Percentiles rank a stretch among this genome's conserved stretches.
Evolutionary conservation across 2,329 filamentous ascomycete genomes (phyloP).

Genomic region (Apiospora marii): DNA sequence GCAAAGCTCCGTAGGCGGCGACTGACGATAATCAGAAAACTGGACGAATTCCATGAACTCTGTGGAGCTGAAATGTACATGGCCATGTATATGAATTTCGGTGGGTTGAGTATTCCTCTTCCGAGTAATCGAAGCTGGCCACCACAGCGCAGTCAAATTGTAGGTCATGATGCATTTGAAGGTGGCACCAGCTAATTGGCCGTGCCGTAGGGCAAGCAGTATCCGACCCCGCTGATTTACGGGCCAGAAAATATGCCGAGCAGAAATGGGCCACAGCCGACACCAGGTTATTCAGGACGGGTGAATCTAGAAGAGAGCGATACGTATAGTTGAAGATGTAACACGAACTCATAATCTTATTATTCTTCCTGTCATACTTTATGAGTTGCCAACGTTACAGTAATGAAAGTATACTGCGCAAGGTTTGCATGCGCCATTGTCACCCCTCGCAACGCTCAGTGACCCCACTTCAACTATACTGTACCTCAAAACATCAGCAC

Average conservation of each 20-base stretch:
- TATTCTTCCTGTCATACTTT: not conserved
- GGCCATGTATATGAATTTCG: conserved; percentile 6
- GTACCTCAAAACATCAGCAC: not conserved
- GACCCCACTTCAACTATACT: not conserved
- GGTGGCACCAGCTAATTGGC: not conserved
- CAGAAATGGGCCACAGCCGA: too few relatives aligned
- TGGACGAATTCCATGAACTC: conserved; percentile 13
- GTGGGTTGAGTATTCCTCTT: conserved; percentile 10
- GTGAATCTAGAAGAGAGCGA: too few relatives aligned
- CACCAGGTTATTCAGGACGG: too few relatives aligned
- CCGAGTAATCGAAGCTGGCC: not conserved
- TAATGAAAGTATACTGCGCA: not conserved
- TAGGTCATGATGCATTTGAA: not conserved
- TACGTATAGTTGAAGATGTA: too few relatives aligned
- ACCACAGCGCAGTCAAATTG: not conserved
- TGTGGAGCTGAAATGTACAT: conserved; percentile 19
- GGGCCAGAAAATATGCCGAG: too few relatives aligned
- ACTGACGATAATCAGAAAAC: conserved; percentile 13
- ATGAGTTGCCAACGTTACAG: not conserved
- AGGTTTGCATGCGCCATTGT: not conserved
- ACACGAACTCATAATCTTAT: not conserved
- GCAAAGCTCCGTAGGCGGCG: conserved; percentile 16
- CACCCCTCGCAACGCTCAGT: conserved; percentile 4
- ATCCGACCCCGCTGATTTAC: conserved; percentile 6
- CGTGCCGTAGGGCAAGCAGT: conserved; percentile 1